Evolutionary conservation across 129 eudicot species (phyloP), one percentile per base, ranked within the genome.

Genomic region (Sambucus nigra): DNA sequence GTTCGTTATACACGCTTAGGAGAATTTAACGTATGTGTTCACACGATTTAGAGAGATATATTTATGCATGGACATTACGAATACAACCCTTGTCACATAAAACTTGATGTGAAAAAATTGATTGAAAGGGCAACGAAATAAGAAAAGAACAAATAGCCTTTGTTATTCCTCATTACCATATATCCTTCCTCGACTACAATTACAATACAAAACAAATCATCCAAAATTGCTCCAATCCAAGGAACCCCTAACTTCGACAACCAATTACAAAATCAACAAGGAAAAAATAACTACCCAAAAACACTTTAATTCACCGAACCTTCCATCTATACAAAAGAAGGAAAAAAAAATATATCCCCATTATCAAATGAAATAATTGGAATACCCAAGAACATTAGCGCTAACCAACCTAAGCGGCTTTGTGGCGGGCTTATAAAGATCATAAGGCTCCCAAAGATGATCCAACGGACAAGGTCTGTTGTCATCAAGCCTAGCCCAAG

Each of bases 361-460:
- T 44, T 61, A 68, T 77, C 61, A 75, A 63, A 75, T 45, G 40
- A 73, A 71, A 76, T 68, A 76, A 73, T 53, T 77, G 47, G 73
- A 70, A 55, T 61, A 79, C 41, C 85, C 84, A 73, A 67, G 54
- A 12, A 73, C 22, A 57, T 35, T 61, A 5, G 53, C 12, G 45
- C 55, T 12, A 27, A 56, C 20, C 1, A 56, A 51, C 46, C 55
- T 61, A 51, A 38, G 85, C 82, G 71, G 52, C 45, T 74, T n/a
- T n/a, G n/a, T n/a, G n/a, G n/a, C 60, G 26, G 68, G 73, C 33
- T 55, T 73, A 51, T 25, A 78, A 25, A 89, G 60, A 89, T 89
- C 97, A 46, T 89, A 89, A 6, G 97, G 97, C 74, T 78, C 80
- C 97, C 97, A 89, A 26, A 89, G 55, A 76, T 76, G 64, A 84